Evolutionary conservation across 108 stramenopile species (phyloP).

Genomic region (Cyclostephanos tholiformis): DNA sequence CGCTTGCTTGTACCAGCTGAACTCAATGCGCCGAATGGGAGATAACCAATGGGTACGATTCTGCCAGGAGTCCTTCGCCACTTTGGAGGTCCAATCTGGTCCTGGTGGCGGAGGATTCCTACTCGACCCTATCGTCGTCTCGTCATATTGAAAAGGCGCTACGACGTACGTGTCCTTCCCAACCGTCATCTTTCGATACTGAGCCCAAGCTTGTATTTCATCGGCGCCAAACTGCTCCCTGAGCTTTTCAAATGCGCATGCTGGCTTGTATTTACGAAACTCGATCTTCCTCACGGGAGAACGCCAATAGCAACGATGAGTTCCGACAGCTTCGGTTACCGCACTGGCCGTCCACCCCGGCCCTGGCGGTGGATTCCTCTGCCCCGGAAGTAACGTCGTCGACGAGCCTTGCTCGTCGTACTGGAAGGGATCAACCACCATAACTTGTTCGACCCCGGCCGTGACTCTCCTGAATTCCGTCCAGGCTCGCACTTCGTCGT

Average conservation of each 20-base stretch:
- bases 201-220: conserved; percentile 2
- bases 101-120: not conserved
- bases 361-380: not conserved
- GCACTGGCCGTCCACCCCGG: not conserved
- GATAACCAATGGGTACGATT: conserved; percentile 1
- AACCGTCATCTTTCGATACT: not conserved
- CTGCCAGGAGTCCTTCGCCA: not conserved
- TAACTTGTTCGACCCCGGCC: not conserved
- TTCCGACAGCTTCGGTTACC: not conserved
- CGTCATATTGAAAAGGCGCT: not conserved
- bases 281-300: conserved; percentile 5
- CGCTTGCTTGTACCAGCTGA: not conserved
- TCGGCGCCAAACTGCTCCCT: not conserved
- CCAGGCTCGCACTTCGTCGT: conserved; percentile 8
- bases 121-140: not conserved
- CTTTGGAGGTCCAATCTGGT: not conserved
- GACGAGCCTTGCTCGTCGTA: not conserved
- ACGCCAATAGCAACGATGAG: not conserved
- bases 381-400: not conserved
- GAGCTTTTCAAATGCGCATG: conserved; percentile 2
- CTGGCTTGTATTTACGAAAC: not conserved
- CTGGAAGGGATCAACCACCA: not conserved
- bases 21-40: not conserved
- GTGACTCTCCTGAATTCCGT: not conserved
- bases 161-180: not conserved